Percentiles rank a stretch among this genome's conserved stretches.
phyloP scores from a whole-genome alignment of 1,139 yeast genomes.

The Saccharomyces hybrid region DNA sequence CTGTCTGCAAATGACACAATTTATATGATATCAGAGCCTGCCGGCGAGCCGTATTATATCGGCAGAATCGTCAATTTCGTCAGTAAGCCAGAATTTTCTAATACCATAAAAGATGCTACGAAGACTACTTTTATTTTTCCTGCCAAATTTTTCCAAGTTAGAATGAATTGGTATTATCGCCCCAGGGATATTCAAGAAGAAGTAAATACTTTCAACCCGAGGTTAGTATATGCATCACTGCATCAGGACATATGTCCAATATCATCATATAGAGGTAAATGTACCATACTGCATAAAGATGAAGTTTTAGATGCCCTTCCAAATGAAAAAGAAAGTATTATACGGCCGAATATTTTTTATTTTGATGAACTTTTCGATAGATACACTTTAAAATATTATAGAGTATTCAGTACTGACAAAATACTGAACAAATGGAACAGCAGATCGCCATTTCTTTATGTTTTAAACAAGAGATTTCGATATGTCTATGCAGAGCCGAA shows the following conservation, averaged over 20 bases:
- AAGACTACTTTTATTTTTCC: conserved; percentile 24
- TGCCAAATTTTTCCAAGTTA: conserved; percentile 50
- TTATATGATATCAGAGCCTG: conserved; percentile 85
- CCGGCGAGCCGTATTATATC: conserved; percentile 89
- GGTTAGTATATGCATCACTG: conserved; percentile 76
- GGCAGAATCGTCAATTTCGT: conserved; percentile 79
- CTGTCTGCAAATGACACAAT: conserved; percentile 50
- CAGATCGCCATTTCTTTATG: conserved; percentile 45
- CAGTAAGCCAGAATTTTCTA: conserved; percentile 21
- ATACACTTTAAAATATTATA: conserved; percentile 77
- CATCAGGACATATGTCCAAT: conserved; percentile 82
- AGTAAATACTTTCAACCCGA: conserved; percentile 42
- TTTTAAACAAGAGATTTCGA: conserved; percentile 60
- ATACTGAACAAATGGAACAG: conserved; percentile 47
- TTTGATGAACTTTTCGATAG: conserved; percentile 82
- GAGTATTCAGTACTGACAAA: conserved; percentile 55
- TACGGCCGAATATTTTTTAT: conserved; percentile 65
- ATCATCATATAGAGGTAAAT: conserved; percentile 66
- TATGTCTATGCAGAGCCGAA: conserved; percentile 63
- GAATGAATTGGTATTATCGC: conserved; percentile 87
- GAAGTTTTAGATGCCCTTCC: conserved; percentile 38
- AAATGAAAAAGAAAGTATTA: conserved; percentile 36
- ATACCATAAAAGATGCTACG: conserved; percentile 11
- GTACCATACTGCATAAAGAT: conserved; percentile 57
- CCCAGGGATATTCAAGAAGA: conserved; percentile 68